Conservation (phyloP, 2,329 filamentous ascomycete species). For the Bipolaris cookei region DNA sequence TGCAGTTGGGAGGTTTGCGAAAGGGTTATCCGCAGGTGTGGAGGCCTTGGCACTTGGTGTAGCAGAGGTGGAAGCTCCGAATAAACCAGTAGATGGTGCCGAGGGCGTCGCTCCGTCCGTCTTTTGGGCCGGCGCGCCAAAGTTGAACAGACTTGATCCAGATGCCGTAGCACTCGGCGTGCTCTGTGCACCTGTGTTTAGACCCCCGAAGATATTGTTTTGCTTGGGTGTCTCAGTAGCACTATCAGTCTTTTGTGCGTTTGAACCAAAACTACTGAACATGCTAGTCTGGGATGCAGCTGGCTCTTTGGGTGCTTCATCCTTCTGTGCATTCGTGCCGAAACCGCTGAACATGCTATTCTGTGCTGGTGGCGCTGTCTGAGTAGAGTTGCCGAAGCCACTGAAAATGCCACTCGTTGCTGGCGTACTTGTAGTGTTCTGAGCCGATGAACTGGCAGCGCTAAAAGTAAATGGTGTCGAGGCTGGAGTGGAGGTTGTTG, state of each 20-base stretch:
- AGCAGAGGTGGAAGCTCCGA: conserved; percentile 15
- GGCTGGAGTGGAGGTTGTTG: conserved; percentile 23
- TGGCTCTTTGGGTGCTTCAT: conserved; percentile 5
- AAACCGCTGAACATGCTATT: conserved; percentile 23
- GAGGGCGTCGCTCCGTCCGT: conserved; percentile 18
- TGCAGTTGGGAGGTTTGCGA: conserved; percentile 22
- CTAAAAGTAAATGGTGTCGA: conserved; percentile 29
- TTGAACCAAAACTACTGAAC: conserved; percentile 29
- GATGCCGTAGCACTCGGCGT: conserved; percentile 19
- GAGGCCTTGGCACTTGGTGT: conserved; percentile 10
- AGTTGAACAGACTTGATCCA: conserved; percentile 23
- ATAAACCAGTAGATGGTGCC: conserved; percentile 23
- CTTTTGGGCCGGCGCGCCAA: conserved; percentile 21
- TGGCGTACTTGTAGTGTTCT: conserved; percentile 19
- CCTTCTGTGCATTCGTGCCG: conserved; percentile 18
- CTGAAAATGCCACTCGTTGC: conserved; percentile 21
- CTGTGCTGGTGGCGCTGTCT: conserved; percentile 8
- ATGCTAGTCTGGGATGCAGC: conserved; percentile 19
- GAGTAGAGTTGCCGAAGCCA: conserved; percentile 12
- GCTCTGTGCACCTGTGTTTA: conserved; percentile 20
- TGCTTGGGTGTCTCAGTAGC: conserved; percentile 11
- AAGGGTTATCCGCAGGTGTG: conserved; percentile 22
- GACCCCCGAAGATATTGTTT: conserved; percentile 21
- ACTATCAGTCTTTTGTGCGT: conserved; percentile 20
- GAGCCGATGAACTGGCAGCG: conserved; percentile 19